Conservation (phyloP, 768 basidiomycete genomes). For the Hortiboletus campestris region DNA sequence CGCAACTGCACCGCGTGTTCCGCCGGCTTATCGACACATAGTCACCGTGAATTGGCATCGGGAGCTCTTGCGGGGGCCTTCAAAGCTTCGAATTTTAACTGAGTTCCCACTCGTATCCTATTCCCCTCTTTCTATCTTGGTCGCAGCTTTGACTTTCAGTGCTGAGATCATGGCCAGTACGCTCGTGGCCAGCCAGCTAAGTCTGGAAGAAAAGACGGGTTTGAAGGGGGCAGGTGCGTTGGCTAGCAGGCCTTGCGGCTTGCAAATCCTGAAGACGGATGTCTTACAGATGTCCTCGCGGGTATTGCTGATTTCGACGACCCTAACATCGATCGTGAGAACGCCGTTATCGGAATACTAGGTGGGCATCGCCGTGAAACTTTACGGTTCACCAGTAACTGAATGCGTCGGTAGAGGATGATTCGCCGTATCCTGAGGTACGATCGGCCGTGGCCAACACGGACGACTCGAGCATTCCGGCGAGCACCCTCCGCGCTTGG, state of each 20-base stretch:
- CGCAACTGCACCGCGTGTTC: neutral
- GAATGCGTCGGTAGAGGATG: constrained; percentile 45
- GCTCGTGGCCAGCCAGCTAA: neutral
- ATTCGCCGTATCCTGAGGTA: constrained; percentile 85
- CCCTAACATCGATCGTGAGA: constrained; percentile 34
- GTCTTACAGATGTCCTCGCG: constrained; percentile 1
- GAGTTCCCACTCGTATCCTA: neutral
- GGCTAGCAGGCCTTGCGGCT: neutral
- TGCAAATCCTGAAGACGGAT: too few relatives aligned
- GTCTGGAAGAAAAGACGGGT: constrained; percentile 13
- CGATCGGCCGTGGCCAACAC: constrained; percentile 73
- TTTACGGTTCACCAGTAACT: constrained; percentile 10
- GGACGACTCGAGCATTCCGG: constrained; percentile 66
- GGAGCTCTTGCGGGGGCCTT: neutral
- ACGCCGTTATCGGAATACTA: constrained; percentile 9
- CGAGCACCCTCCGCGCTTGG: constrained; percentile 58
- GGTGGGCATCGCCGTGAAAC: constrained; percentile 10
- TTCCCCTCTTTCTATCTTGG: neutral
- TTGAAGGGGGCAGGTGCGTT: constrained; percentile 9
- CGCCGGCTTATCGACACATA: neutral
- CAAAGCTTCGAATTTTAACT: neutral
- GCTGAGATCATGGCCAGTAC: constrained; percentile 15
- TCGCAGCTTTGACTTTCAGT: neutral
- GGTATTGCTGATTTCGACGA: constrained; percentile 31
- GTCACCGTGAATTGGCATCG: neutral